Conservation (phyloP, 1,139 yeast genomes). For the Geotrichum klebahnii region DNA sequence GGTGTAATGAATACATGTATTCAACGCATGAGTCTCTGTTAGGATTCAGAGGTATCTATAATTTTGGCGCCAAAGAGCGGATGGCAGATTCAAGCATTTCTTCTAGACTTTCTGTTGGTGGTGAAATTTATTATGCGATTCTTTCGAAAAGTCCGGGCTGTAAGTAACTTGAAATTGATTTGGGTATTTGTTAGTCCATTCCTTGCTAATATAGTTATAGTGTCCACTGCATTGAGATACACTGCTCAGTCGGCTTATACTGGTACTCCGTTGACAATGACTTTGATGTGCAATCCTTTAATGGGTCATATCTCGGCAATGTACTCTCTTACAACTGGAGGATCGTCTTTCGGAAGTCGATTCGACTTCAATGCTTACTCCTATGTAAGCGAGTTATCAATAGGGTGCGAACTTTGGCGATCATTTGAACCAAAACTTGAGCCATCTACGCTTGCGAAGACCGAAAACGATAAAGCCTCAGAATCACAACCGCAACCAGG, state of each 20-base stretch:
- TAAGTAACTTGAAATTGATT: conserved; percentile 1
- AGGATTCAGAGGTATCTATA: conserved; percentile 77
- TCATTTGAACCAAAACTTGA: conserved; percentile 16
- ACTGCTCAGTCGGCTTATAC: conserved; percentile 82
- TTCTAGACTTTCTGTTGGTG: conserved; percentile 63
- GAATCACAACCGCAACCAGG: background rate
- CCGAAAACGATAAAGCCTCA: conserved; percentile 37
- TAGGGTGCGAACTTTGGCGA: conserved; percentile 83
- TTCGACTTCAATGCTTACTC: conserved; percentile 91
- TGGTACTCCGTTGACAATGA: conserved; percentile 84
- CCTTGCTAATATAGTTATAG: background rate
- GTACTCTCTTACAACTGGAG: conserved; percentile 75
- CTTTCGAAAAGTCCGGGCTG: conserved; percentile 58
- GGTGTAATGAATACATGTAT: conserved; percentile 71
- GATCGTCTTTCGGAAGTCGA: conserved; percentile 74
- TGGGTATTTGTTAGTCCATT: too few relatives aligned
- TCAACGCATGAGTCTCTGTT: conserved; percentile 87
- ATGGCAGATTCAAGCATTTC: conserved; percentile 37
- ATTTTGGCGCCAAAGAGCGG: conserved; percentile 46
- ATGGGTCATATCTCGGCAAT: conserved; percentile 88
- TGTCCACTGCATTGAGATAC: conserved; percentile 80
- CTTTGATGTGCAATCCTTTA: conserved; percentile 82
- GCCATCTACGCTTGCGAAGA: conserved; percentile 31
- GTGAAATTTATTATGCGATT: conserved; percentile 88
- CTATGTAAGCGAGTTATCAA: conserved; percentile 76